Percentiles rank a stretch among this genome's conserved stretches.
phyloP scores from a whole-genome alignment of 495 filamentous ascomycete species.

The Cercophora samala region DNA sequence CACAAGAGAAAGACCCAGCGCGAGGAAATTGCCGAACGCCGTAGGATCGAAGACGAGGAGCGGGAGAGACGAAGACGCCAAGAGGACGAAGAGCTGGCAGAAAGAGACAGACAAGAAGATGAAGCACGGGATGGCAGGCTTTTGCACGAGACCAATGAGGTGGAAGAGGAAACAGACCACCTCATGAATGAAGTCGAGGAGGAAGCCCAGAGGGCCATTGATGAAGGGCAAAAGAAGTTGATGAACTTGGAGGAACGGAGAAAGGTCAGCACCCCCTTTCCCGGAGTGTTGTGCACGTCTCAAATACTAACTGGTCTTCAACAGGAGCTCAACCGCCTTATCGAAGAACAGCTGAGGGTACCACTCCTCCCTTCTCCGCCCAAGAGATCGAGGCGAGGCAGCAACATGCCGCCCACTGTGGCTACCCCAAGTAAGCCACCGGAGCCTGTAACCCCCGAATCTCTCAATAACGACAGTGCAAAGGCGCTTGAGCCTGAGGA shows the following conservation, averaged over 20 bases:
- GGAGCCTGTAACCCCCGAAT: neutral
- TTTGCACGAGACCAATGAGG: slow-evolving; percentile 19
- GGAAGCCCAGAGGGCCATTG: slow-evolving; percentile 23
- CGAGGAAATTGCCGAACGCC: slow-evolving; percentile 28
- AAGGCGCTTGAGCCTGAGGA: slow-evolving; percentile 8
- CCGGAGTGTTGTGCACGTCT: neutral
- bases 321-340: slow-evolving; percentile 38
- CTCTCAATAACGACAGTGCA: slow-evolving; percentile 3
- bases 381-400: slow-evolving; percentile 16
- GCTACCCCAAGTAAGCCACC: neutral
- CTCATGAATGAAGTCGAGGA: slow-evolving; percentile 33
- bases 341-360: slow-evolving; percentile 36
- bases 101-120: slow-evolving; percentile 25
- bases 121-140: slow-evolving; percentile 22
- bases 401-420: slow-evolving; percentile 6
- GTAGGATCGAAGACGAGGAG: slow-evolving; percentile 37
- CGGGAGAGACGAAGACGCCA: slow-evolving; percentile 25
- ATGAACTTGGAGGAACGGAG: slow-evolving; percentile 33
- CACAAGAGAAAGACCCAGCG: slow-evolving; percentile 25
- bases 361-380: slow-evolving; percentile 18
- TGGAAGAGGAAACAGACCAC: slow-evolving; percentile 33
- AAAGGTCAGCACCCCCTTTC: slow-evolving; percentile 21
- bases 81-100: slow-evolving; percentile 33
- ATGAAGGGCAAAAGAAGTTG: slow-evolving; percentile 29
- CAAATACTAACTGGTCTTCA: slow-evolving; percentile 5